phyloP scores from a whole-genome alignment of 352 stramenopile species.

The Phytophthora hibernalis region DNA sequence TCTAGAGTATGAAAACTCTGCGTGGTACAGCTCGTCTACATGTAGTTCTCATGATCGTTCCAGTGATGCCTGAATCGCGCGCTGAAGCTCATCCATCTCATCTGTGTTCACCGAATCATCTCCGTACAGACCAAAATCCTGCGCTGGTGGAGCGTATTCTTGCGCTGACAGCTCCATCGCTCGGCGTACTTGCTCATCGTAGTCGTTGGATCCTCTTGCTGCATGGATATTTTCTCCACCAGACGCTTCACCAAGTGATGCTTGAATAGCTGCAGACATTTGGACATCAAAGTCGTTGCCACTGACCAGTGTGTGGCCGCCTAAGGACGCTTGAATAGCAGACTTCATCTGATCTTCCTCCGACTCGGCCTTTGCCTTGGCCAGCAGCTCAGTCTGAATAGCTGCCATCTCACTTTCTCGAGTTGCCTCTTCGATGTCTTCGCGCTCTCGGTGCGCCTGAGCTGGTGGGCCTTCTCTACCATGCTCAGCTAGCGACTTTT shows the following conservation, averaged over 20 bases:
- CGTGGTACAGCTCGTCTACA: no score
- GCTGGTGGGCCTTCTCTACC: constrained; percentile 31
- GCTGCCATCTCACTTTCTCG: constrained; percentile 76
- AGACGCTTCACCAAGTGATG: constrained; percentile 49
- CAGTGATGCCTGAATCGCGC: constrained; percentile 82
- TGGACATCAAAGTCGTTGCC: constrained; percentile 57
- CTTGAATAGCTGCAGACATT: constrained; percentile 73
- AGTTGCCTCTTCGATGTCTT: constrained; percentile 61
- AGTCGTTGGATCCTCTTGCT: constrained; percentile 25
- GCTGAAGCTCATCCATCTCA: constrained; percentile 81
- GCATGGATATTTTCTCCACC: constrained; percentile 1
- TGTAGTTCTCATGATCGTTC: constrained; percentile 44
- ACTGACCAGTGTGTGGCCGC: constrained; percentile 1
- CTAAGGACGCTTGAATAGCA: constrained; percentile 75
- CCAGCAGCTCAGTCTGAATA: constrained; percentile 76
- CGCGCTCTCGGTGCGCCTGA: constrained; percentile 43
- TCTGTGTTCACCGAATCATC: constrained; percentile 48
- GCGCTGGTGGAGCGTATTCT: constrained; percentile 45
- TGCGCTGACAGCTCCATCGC: constrained; percentile 70
- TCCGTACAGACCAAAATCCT: constrained; percentile 26
- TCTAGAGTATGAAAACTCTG: constrained; percentile 16
- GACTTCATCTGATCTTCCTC: constrained; percentile 80
- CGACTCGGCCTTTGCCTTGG: constrained; percentile 70
- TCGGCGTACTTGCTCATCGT: constrained; percentile 71
- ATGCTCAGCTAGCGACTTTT: constrained; percentile 64